phyloP scores from a whole-genome alignment of 2,329 filamentous ascomycete genomes.

The Ceratocystis alfenasii region DNA sequence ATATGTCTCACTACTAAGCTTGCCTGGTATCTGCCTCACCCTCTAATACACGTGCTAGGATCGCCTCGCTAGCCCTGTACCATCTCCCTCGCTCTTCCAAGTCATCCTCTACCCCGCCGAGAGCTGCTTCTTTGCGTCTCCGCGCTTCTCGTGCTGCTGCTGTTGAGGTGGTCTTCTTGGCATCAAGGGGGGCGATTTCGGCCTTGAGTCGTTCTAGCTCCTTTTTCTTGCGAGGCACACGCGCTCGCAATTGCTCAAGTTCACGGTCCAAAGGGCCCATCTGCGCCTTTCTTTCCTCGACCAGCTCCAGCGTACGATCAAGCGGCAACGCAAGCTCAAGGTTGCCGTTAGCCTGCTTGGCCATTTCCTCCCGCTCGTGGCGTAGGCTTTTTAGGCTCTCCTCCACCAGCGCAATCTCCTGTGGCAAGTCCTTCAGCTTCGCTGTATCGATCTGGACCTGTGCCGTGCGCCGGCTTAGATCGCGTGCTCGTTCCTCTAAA shows the following conservation, averaged over 20 bases:
- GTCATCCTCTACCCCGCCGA: slow-evolving; percentile 53
- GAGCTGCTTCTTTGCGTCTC: slow-evolving; percentile 52
- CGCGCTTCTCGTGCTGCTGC: slow-evolving; percentile 59
- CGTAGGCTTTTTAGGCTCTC: slow-evolving; percentile 37
- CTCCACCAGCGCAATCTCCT: slow-evolving; percentile 39
- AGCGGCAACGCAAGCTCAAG: slow-evolving; percentile 43
- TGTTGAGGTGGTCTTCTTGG: slow-evolving; percentile 51
- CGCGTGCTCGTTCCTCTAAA: slow-evolving; percentile 53
- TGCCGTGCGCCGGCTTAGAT: slow-evolving; percentile 46
- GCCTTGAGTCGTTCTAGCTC: slow-evolving; percentile 55
- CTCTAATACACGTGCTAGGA: slow-evolving; percentile 34
- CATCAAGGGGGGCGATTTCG: slow-evolving; percentile 58
- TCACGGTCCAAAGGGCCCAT: slow-evolving; percentile 48
- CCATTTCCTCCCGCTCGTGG: slow-evolving; percentile 29
- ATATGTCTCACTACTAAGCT: not conserved
- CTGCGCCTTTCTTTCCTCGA: slow-evolving; percentile 41
- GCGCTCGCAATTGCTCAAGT: slow-evolving; percentile 49
- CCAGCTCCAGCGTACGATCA: slow-evolving; percentile 42
- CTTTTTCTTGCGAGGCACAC: slow-evolving; percentile 52
- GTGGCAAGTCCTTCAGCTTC: slow-evolving; percentile 41
- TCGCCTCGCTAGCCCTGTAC: slow-evolving; percentile 57
- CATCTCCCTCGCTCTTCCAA: slow-evolving; percentile 64
- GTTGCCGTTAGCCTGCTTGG: slow-evolving; percentile 24
- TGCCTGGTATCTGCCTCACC: not conserved
- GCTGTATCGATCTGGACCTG: slow-evolving; percentile 38